phyloP scores from a whole-genome alignment of 2,329 filamentous ascomycete species.

The Aspergillus udagawae region DNA sequence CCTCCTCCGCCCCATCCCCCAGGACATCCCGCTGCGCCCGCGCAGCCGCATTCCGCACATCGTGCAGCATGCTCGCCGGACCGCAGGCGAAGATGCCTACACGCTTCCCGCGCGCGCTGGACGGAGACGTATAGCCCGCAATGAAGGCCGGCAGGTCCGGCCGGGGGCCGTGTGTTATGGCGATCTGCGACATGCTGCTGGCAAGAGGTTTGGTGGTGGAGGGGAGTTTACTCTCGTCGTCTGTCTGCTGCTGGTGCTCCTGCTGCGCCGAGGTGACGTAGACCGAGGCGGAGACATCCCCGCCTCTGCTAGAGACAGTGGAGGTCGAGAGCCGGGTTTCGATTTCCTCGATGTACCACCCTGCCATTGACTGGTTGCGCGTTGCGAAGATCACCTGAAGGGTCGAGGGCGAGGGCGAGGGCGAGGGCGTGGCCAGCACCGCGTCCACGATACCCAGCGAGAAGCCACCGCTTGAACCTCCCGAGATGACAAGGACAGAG shows the following conservation, averaged over 20 bases:
- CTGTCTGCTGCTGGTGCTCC: neutral
- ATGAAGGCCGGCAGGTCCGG: conserved; percentile 30
- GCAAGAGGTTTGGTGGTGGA: neutral
- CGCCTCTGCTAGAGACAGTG: neutral
- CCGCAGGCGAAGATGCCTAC: conserved; percentile 41
- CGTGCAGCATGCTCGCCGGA: conserved; percentile 44
- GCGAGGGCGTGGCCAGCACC: conserved; percentile 13
- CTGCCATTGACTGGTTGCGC: conserved; percentile 1
- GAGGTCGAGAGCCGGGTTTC: conserved; percentile 1
- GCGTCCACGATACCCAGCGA: conserved; percentile 48
- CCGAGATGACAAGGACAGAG: conserved; percentile 47
- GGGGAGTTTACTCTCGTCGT: neutral
- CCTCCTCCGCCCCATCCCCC: conserved; percentile 25
- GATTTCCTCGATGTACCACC: conserved; percentile 12
- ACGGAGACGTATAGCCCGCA: neutral
- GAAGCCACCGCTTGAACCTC: conserved; percentile 56
- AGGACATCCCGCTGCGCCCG: conserved; percentile 38
- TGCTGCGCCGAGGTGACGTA: conserved; percentile 11
- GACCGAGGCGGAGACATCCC: conserved; percentile 12
- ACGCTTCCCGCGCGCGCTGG: conserved; percentile 7
- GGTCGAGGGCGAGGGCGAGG: neutral
- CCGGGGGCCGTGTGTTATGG: conserved; percentile 12
- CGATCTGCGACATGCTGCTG: neutral
- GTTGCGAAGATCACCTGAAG: conserved; percentile 15
- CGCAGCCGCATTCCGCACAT: conserved; percentile 47